Evolutionary conservation across 768 basidiomycete genomes (phyloP).

Genomic region (Harrya chromipes): DNA sequence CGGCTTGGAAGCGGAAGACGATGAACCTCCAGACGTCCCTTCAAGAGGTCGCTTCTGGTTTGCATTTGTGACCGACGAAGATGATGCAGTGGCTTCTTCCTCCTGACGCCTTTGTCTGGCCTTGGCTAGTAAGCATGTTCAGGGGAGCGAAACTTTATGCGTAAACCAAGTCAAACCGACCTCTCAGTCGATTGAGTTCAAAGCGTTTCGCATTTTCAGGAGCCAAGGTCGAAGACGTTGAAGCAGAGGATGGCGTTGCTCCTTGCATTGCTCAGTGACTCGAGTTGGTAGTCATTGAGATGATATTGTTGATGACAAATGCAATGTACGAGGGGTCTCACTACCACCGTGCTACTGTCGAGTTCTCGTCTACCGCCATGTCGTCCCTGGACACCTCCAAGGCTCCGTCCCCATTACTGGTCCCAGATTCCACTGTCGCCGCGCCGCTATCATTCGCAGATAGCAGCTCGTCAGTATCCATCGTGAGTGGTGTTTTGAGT

Average conservation of each 20-base stretch:
- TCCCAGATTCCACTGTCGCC: conserved; percentile 10
- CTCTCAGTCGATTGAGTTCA: conserved; percentile 78
- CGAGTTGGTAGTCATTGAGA: too few relatives aligned
- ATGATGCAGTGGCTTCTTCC: conserved; percentile 42
- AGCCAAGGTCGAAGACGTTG: conserved; percentile 37
- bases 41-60: conserved; percentile 74
- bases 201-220: conserved; percentile 70
- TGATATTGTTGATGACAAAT: conserved; percentile 16
- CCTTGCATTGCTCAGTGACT: background rate
- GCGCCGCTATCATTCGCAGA: conserved; percentile 20
- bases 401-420: conserved; percentile 15
- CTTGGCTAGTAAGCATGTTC: conserved; percentile 52
- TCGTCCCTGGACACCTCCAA: conserved; percentile 22
- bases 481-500: conserved; percentile 22
- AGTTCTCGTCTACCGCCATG: conserved; percentile 25
- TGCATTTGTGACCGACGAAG: conserved; percentile 48
- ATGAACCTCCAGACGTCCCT: conserved; percentile 40
- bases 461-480: conserved; percentile 35
- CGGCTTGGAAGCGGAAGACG: conserved; percentile 55
- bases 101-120: conserved; percentile 68
- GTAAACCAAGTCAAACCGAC: conserved; percentile 31
- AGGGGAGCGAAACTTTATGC: background rate
- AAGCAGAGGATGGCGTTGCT: background rate
- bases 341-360: conserved; percentile 4
- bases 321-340: background rate